Base-by-base conservation (phyloP, 2,329 filamentous ascomycete genomes). In the Colletotrichum coccodes region DNA sequence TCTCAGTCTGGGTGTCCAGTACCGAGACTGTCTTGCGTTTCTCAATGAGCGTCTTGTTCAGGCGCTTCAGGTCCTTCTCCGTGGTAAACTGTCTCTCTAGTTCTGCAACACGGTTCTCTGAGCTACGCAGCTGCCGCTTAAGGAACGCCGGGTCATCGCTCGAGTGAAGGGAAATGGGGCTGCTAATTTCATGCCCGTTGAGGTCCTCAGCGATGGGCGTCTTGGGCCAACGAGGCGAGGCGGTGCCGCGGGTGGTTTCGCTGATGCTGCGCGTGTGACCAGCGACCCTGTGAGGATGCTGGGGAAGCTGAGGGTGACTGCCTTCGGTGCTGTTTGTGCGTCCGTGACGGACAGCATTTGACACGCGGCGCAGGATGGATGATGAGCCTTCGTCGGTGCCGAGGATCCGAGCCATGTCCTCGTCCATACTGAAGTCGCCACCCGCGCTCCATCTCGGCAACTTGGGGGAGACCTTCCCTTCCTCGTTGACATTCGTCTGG, bases 21-120 rank as follows among this genome's bases (percentile, higher is more conserved):
- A 97, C 93, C 7, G 95, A 95, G 78, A 99, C 96, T 0, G 96
- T 98, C 75, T 97, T 97, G 67, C 96, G 89, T 83, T 98, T 98
- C 80, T 98, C 95, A 40, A 93, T 87, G 28, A 98, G 84, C 77
- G 95, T 95, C 74, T 92, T 94, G 79, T 97, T 97, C 34, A 97
- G 90, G 74, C 91, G 92, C 80, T 92, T 92, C 28, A 91, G 79
- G 66, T 90, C 88, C 73, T 89, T 89, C 71, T 90, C 89, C 3
- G 86, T 87, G 56, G 82, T 86, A 75, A 94, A 93, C 72, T 94
- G 91, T n/a, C 90, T 87, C 79, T 95, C 92, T 60, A 99, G 88
- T 80, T 98, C 95, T 2, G 93, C 90, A 60, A 98, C 94, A 68
- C 91, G 89, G 77, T 95, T 92, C 74, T 97, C 94, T 9, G 92